Conservation (phyloP, 2,329 filamentous ascomycete species). For the Alternaria gansuensis region DNA sequence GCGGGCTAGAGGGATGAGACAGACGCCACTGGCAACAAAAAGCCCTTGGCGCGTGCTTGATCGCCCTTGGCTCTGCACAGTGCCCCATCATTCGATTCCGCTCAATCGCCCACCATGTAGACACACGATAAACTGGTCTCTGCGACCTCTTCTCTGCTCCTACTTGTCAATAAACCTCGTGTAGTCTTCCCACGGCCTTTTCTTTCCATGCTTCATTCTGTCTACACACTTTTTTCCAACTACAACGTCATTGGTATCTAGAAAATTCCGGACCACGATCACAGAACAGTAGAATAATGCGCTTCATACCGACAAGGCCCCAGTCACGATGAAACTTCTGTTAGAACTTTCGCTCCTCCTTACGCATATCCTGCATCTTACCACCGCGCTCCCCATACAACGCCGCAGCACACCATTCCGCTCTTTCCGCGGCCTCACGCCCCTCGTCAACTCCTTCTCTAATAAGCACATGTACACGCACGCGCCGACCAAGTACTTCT, state of each 20-base stretch:
- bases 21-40: not conserved
- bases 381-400: conserved; percentile 19
- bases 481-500: conserved; percentile 45
- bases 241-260: not conserved
- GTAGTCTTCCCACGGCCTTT: not conserved
- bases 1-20: conserved; percentile 6
- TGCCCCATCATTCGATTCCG: conserved; percentile 1
- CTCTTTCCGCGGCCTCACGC: conserved; percentile 31
- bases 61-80: conserved; percentile 9
- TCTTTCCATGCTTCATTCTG: not conserved
- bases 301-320: conserved; percentile 10
- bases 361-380: not conserved
- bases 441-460: conserved; percentile 32
- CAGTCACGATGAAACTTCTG: conserved; percentile 16
- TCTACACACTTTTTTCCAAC: not conserved
- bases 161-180: not conserved
- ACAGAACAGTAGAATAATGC: conserved; percentile 10
- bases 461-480: conserved; percentile 19
- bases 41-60: conserved; percentile 18
- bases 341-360: conserved; percentile 8
- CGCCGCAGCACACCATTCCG: conserved; percentile 18
- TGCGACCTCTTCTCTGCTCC: not conserved
- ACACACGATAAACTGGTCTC: conserved; percentile 15
- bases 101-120: conserved; percentile 10
- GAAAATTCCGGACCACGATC: not conserved